phyloP scores from a whole-genome alignment of 129 eudicot species.

The Arctium minus region DNA sequence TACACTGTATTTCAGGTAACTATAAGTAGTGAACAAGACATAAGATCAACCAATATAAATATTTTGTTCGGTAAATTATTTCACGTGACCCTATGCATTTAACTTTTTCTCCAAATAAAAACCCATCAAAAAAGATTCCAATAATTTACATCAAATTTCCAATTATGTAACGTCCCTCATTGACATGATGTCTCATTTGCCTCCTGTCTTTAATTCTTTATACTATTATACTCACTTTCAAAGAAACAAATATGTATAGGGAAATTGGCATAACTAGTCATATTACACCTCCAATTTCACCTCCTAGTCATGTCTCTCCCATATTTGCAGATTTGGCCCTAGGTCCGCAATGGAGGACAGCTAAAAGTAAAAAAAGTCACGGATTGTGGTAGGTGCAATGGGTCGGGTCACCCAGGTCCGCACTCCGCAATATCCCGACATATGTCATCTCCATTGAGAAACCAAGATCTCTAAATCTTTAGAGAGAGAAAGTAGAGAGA shows the following conservation, averaged over 20 bases:
- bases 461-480: no score
- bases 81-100: neutral
- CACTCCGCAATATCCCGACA: no score
- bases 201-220: neutral
- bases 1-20: neutral
- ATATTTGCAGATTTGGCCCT: no score
- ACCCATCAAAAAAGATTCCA: neutral
- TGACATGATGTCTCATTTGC: slow-evolving; percentile 19
- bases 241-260: neutral
- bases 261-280: no score
- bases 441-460: no score
- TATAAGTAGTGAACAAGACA: neutral
- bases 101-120: neutral
- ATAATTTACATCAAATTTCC: neutral
- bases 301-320: no score
- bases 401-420: no score
- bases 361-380: no score
- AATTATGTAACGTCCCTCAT: slow-evolving; percentile 10
- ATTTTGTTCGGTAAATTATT: neutral
- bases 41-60: neutral
- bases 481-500: no score
- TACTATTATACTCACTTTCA: neutral
- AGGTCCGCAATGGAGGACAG: no score
- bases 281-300: no score
- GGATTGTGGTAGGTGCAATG: no score